phyloP scores from a whole-genome alignment of 257 asterid species.

The Linaria vulgaris region DNA sequence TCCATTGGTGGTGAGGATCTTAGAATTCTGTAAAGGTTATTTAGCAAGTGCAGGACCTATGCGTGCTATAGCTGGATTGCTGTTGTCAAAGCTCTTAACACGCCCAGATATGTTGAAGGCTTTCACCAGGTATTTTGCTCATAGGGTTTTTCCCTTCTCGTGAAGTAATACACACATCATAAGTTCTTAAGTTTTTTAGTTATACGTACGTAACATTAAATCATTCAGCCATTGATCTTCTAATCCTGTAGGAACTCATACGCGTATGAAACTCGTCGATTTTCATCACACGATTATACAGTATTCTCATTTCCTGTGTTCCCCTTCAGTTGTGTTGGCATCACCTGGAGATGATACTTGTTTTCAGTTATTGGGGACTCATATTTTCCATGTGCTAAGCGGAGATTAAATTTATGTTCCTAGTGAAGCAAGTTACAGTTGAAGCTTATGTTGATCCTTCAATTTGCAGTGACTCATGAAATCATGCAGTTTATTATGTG shows the following conservation, averaged over 20 bases:
- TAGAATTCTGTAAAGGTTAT: conserved; percentile 74
- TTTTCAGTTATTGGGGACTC: neutral
- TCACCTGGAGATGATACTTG: neutral
- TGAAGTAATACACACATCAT: neutral
- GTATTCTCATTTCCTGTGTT: conserved; percentile 7
- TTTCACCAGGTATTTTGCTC: conserved; percentile 54
- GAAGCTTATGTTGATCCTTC: neutral
- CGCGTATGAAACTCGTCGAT: neutral
- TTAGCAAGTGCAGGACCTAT: conserved; percentile 91
- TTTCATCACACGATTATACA: neutral
- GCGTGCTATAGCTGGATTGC: conserved; percentile 84
- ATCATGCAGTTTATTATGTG: conserved; percentile 6
- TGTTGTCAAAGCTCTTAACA: conserved; percentile 85
- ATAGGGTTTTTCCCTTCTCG: too few relatives aligned
- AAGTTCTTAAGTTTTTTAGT: neutral
- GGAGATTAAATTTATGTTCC: neutral
- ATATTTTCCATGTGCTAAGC: neutral
- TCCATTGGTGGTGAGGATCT: conserved; percentile 73
- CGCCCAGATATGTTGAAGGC: conserved; percentile 93
- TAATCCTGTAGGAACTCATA: conserved; percentile 2
- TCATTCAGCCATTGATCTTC: conserved; percentile 15
- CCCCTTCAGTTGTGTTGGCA: conserved; percentile 4
- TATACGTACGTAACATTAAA: neutral
- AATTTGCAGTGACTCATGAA: conserved; percentile 7
- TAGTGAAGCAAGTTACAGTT: conserved; percentile 7